Evolutionary conservation across 805 yeast genomes (phyloP), one percentile per base, ranked within the genome.

Genomic region (Ascoidea asiatica): DNA sequence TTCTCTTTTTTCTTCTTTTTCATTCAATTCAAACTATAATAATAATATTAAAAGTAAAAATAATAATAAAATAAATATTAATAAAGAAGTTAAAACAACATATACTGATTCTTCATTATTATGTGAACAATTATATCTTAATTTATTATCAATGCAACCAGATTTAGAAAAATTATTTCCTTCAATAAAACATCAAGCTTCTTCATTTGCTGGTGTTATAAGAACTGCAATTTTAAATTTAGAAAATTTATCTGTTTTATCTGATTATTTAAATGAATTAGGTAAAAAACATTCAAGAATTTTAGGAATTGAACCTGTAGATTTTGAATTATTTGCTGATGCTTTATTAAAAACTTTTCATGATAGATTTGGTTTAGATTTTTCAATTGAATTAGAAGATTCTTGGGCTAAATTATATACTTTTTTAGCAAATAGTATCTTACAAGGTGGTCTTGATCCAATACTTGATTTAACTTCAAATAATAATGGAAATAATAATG

Each of bases 231-330:
- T 85, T 47, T 61, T 71, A 22, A 77, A 76, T 51, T 63, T 85
- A 43, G 88, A 81, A 44, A 69, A 78, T 50, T 64, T 84, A 43
- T 55, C 69, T 2, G 59, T 61, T 5, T 61, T 84, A 52, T 79
- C 81, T 53, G 80, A 70, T 21, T 79, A 78, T 45, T 61, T 86
- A 42, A 64, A 64, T 39, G 72, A 73, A 41, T 61, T 85, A 51
- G 94, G 89, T 1, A 82, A 81, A 56, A 65, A 85, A 43, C 95
- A 86, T 58, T 65, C 86, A 2, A 64, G 95, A 51, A 78, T 85
- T 43, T 63, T 85, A 48, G 86, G 85, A 15, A 80, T 83, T 37
- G 87, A 81, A 48, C 71, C 83, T 0, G 68, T 70, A 2, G 79
- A 77, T 55, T 82, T 78, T 52, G 79, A 79, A 56, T 58, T 78